Base-by-base conservation (phyloP, 1,139 yeast species). In the Saccharomyces pastorianus region DNA sequence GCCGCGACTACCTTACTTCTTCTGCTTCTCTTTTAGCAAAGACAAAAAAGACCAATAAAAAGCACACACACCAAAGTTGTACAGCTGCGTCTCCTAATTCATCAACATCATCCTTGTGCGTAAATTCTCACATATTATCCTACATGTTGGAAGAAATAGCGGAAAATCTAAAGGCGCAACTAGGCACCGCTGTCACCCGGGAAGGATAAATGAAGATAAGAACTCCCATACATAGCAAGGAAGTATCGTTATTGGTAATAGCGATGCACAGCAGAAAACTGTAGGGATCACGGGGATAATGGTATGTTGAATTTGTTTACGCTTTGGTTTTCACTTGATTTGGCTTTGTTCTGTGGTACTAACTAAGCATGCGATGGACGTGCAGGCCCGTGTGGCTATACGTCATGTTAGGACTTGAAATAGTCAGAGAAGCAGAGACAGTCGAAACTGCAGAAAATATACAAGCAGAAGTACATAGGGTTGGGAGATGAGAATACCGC, bases 391-490 rank as follows among this genome's bases (percentile, higher is more conserved):
- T 38, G 44, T 13, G 44, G 44, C 6, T 17, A 38, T 2, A 38
- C n/a, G n/a, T 38, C 11, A 38, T 17, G 11, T 6, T 38, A 17
- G 13, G 6, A 17, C 23, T 38, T 13, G 6, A 17, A 38, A 32
- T 48, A 67, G 70, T 65, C 68, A 14, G 69, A 66, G 50, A 64
- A 61, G 51, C 59, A 60, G 46, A 61, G 67, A 51, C 63, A 67
- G 48, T 58, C 60, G 44, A 65, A 61, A 49, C 52, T 56, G 48
- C 66, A 59, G 52, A 62, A 61, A 44, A 57, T 57, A 23, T 57
- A 63, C 59, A 66, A 63, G 51, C 66, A 64, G 52, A 67, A 65
- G 54, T 63, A 68, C 52, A 54, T 65, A 14, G 70, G 70, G 9
- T 32, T 66, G 3, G 71, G 71, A 11, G 59, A 60, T 49, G 68